These are phyloP conservation scores for Erodium chrysanthum DNA, from an alignment of 441 rosid genomes.

Conservation along the genomic window DNA sequence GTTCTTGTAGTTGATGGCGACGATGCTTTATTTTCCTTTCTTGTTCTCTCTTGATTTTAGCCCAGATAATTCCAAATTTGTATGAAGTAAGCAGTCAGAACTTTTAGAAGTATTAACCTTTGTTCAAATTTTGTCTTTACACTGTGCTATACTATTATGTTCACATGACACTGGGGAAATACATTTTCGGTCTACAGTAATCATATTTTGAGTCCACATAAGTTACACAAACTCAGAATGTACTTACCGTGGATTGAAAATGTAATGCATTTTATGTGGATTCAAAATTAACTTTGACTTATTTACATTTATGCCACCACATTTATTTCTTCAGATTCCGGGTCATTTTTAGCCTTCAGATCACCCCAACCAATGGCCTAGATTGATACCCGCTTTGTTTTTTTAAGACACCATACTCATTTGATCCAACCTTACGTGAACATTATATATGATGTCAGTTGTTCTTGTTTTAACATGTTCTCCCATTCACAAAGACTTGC, in stretches of 20 bases:
- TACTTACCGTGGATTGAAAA: not conserved
- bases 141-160: not conserved
- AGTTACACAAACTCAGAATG: not conserved
- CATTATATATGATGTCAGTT: slow-evolving; percentile 5
- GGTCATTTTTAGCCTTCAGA: not conserved
- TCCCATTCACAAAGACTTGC: not conserved
- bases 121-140: not conserved
- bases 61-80: not conserved
- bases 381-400: not conserved
- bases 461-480: slow-evolving; percentile 1
- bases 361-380: not conserved
- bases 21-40: not conserved
- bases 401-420: not conserved
- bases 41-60: not conserved
- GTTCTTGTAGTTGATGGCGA: not conserved
- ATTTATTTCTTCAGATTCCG: not conserved
- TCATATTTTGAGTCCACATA: not conserved
- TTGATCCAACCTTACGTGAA: not conserved
- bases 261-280: not conserved
- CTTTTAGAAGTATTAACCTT: not conserved
- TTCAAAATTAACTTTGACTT: not conserved
- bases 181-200: not conserved
- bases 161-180: not conserved
- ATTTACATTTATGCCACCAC: slow-evolving; percentile 1
- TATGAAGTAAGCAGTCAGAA: not conserved